A percentile compares a stretch with the other conserved stretches of the same genome.
Conservation (phyloP, 176 grass and related monocot species). For the Cenchrus fungigraminus region DNA sequence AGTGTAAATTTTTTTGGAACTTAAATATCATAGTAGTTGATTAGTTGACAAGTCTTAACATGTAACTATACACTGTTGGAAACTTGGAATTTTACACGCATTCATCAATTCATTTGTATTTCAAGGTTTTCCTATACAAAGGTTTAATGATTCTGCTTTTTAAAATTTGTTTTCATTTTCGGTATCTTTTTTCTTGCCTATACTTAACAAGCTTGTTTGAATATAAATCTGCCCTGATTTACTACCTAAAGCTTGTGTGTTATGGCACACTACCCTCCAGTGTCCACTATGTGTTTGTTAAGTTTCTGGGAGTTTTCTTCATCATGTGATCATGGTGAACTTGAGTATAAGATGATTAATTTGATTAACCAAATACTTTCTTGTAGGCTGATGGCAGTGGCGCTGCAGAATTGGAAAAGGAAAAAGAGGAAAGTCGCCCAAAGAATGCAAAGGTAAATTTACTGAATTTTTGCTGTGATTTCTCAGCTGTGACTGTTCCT, state of each 20-base stretch:
- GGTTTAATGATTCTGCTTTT: not conserved
- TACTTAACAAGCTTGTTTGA: constrained; percentile 15
- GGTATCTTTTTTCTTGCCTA: constrained; percentile 15
- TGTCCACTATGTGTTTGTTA: not conserved
- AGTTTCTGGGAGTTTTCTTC: not conserved
- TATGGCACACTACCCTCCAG: not conserved
- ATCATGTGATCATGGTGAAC: not conserved
- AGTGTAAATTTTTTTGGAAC: constrained; percentile 24
- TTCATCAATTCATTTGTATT: constrained; percentile 22
- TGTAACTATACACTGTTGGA: constrained; percentile 6
- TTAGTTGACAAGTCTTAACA: not conserved
- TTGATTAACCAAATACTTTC: constrained; percentile 24
- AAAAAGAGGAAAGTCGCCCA: constrained; percentile 83
- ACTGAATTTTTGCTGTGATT: constrained; percentile 4
- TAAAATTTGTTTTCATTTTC: constrained; percentile 22
- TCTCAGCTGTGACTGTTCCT: constrained; percentile 12
- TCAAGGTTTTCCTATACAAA: not conserved
- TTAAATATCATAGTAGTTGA: not conserved
- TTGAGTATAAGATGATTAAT: constrained; percentile 6
- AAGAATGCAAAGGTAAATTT: constrained; percentile 84
- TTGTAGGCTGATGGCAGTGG: constrained; percentile 63
- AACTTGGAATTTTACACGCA: not conserved
- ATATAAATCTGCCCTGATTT: constrained; percentile 15
- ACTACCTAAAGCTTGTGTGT: not conserved
- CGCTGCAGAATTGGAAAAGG: constrained; percentile 71